These are phyloP conservation scores for Paracorniculantispora psalliotae DNA, from an alignment of 2,329 filamentous ascomycete species.

Conservation along the genomic window DNA sequence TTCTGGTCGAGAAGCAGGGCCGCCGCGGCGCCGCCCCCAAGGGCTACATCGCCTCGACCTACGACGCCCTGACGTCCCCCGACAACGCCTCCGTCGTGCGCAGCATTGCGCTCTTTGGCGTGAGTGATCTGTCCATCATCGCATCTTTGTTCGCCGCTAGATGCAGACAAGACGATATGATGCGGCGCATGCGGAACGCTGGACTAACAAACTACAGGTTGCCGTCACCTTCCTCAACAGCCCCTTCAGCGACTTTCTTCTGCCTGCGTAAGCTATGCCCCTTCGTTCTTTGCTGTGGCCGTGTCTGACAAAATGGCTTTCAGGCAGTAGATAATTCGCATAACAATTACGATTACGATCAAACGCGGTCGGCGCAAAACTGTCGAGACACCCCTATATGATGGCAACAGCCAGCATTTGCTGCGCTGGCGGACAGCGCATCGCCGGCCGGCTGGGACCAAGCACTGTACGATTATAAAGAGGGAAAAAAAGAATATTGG, in stretches of 20 bases:
- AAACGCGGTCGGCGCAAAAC: neutral
- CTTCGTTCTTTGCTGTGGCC: too few species aligned
- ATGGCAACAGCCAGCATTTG: neutral
- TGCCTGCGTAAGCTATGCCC: constrained; percentile 53
- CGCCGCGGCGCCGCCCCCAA: constrained; percentile 37
- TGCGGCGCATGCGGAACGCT: neutral
- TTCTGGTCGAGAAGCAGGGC: constrained; percentile 45
- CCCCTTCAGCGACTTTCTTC: constrained; percentile 61
- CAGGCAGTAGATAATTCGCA: constrained; percentile 10
- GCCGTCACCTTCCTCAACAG: constrained; percentile 64
- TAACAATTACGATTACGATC: constrained; percentile 5
- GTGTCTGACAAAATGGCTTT: neutral
- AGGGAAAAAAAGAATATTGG: neutral
- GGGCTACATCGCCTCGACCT: constrained; percentile 54
- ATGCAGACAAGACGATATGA: neutral
- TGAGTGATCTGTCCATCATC: constrained; percentile 37
- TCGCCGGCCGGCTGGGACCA: neutral
- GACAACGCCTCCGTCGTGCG: constrained; percentile 66
- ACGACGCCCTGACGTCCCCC: constrained; percentile 57
- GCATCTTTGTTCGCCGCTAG: neutral
- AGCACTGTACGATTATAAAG: constrained; percentile 7
- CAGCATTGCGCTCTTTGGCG: constrained; percentile 63
- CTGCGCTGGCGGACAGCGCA: neutral
- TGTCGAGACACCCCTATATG: neutral
- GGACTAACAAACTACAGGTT: constrained; percentile 38